Evolutionary conservation across 169 alveolate genomes (phyloP), one percentile per base, ranked within the genome.

Genomic region (Plasmodium chabaudi): DNA sequence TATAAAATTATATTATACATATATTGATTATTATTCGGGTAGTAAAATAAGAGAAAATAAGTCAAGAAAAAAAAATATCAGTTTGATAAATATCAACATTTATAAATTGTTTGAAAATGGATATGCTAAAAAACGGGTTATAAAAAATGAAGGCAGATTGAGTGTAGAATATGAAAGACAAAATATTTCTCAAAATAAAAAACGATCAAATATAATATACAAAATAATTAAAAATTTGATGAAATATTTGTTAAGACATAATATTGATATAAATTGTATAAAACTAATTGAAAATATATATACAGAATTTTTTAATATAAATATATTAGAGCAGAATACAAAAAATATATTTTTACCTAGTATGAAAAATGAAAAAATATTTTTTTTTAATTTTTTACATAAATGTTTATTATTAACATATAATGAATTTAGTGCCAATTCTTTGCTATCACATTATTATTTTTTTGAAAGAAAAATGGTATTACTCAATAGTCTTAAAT

Each of bases 391-490:
- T 59, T 39, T 79, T 79, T 12, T 79, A 15, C 60, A 79, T 9
- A 63, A 64, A 44, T 79, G 89, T 55, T 25, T 79, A 57, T 51
- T 46, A 39, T 64, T 79, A 79, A 60, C 57, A 15, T 55, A 44
- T 34, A 27, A 5, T 79, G 17, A 53, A 15, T 1, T 49, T 79
- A 60, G 15, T 19, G 47, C 51, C 12, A 13, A 51, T 19, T 79
- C 89, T 2, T 47, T 79, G 60, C 57, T 79, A 39, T 79, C 89
- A 1, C 89, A 79, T 47, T 59, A 53, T 21, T 79, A 51, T 59
- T 79, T 79, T 70, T 79, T 49, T 21, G 12, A 13, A 23, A 57
- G 0, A 15, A 9, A 15, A 9, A 57, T 27, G 4, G 10, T 15
- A 15, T 15, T 0, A 6, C 9, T 4, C 9, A 57, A 57, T 1